Conservation (phyloP, 441 rosid species). For the Erodium chrysanthum region DNA sequence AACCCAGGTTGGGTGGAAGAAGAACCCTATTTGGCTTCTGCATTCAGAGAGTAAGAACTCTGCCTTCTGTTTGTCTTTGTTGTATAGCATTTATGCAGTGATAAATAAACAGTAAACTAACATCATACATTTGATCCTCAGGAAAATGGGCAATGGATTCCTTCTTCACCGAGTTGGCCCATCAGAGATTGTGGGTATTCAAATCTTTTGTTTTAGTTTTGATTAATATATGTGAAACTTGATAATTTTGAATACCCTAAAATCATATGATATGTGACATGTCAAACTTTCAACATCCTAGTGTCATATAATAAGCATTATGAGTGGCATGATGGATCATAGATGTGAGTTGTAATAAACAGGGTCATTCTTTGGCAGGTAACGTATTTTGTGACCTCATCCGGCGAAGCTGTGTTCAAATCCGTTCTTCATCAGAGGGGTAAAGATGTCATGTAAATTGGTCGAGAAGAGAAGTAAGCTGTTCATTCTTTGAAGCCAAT, state of each 20-base stretch:
- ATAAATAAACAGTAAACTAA: neutral
- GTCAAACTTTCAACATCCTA: no score
- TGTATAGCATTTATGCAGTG: neutral
- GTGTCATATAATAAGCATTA: no score
- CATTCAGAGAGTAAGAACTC: constrained; percentile 17
- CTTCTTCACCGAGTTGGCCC: constrained; percentile 63
- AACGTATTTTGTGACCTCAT: neutral
- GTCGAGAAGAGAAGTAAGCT: neutral
- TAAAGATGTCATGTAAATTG: neutral
- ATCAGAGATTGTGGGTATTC: constrained; percentile 47
- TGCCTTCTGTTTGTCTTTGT: neutral
- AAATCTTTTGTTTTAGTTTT: constrained; percentile 1
- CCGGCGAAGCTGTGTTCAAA: neutral
- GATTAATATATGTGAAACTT: neutral
- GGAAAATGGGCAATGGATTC: constrained; percentile 48
- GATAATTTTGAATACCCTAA: no score
- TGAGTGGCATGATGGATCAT: no score
- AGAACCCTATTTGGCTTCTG: constrained; percentile 14
- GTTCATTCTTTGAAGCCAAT: neutral
- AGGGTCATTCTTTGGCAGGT: neutral
- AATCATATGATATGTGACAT: no score
- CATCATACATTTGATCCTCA: constrained; percentile 21
- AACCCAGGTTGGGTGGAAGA: constrained; percentile 23
- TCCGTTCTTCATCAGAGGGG: neutral
- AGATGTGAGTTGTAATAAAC: no score